These are phyloP conservation scores for Carex pumila DNA, from an alignment of 176 grass and related monocot genomes.

Conservation along the genomic window DNA sequence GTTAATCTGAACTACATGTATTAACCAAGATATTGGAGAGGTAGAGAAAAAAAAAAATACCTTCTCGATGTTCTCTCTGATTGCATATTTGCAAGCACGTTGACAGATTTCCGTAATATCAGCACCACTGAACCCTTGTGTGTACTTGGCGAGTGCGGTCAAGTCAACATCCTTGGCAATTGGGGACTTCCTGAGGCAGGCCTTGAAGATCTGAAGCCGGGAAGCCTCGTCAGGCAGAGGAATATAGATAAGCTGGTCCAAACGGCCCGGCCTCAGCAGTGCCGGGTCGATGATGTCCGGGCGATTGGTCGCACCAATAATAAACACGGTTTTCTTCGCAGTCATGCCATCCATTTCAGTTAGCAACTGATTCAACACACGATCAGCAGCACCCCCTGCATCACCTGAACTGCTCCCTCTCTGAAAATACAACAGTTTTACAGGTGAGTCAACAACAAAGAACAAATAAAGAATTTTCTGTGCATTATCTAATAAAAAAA, in stretches of 20 bases:
- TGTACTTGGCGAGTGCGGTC: conserved; percentile 62
- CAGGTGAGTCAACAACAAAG: conserved; percentile 8
- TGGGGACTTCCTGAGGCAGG: conserved; percentile 75
- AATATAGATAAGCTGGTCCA: conserved; percentile 77
- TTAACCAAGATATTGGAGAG: background rate
- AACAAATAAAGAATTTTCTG: background rate
- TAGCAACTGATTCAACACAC: conserved; percentile 72
- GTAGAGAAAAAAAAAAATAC: conserved; percentile 6
- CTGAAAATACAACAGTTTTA: conserved; percentile 23
- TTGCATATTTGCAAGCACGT: conserved; percentile 79
- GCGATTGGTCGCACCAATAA: conserved; percentile 76
- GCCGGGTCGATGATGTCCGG: conserved; percentile 83
- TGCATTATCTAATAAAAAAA: background rate
- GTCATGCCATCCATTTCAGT: conserved; percentile 92
- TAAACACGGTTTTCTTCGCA: conserved; percentile 79
- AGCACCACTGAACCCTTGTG: conserved; percentile 79
- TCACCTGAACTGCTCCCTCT: conserved; percentile 69
- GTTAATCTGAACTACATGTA: background rate
- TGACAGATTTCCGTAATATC: conserved; percentile 89
- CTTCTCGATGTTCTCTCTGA: conserved; percentile 85
- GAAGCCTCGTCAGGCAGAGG: conserved; percentile 66
- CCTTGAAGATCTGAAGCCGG: conserved; percentile 68
- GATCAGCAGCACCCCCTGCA: conserved; percentile 71
- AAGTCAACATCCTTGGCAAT: conserved; percentile 74
- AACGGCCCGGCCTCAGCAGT: conserved; percentile 62